Evolutionary conservation across 257 asterid species (phyloP).

Genomic region (Penstemon newberryi): DNA sequence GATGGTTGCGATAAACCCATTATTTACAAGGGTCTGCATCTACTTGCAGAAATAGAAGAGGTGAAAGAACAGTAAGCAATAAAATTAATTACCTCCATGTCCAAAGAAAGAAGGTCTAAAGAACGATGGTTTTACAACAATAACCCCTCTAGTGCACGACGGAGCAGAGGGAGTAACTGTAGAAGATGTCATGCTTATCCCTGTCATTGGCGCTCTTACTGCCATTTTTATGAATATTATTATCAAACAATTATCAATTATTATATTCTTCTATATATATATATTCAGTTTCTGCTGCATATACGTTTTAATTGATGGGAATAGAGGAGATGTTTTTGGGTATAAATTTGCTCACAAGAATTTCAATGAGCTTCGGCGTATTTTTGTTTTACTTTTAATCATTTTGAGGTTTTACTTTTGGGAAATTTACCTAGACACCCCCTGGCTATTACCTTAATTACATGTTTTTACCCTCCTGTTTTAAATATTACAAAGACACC

Average conservation of each 20-base stretch:
- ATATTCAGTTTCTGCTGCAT: background rate
- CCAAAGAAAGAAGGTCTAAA: conserved; percentile 19
- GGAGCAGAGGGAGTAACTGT: conserved; percentile 18
- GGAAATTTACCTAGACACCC: too few species aligned
- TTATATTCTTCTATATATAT: too few species aligned
- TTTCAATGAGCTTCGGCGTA: background rate
- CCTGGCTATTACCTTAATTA: too few species aligned
- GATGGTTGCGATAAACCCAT: too few species aligned
- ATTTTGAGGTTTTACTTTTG: too few species aligned
- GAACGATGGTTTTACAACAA: background rate
- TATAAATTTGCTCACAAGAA: background rate
- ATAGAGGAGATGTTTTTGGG: background rate
- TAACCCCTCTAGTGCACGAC: background rate
- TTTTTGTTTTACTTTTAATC: too few species aligned
- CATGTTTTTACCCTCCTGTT: too few species aligned
- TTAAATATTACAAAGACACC: too few species aligned
- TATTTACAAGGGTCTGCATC: too few species aligned
- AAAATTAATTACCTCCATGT: conserved; percentile 5
- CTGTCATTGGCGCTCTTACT: background rate
- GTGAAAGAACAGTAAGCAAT: background rate
- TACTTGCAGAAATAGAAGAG: too few species aligned
- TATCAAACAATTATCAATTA: too few species aligned
- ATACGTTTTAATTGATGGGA: background rate
- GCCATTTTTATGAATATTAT: background rate
- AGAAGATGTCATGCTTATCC: conserved; percentile 3